A percentile compares a stretch with the other conserved stretches of the same genome.
Conservation (phyloP, 2,329 filamentous ascomycete species). For the Neurospora crassa region DNA sequence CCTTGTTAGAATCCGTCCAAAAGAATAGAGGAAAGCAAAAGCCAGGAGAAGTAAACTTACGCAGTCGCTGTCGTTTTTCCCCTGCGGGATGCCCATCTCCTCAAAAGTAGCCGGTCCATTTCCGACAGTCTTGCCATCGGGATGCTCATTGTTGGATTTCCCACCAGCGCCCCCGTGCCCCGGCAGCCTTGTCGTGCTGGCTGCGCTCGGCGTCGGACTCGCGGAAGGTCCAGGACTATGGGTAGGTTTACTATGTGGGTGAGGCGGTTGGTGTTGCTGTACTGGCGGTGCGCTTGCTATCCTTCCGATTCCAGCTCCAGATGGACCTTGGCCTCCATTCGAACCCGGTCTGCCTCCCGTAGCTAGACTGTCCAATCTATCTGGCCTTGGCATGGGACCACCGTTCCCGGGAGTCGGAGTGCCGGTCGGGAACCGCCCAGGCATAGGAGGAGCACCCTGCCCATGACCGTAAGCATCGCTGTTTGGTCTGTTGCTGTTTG, state of each 20-base stretch:
- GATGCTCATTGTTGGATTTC: constrained; percentile 26
- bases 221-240: constrained; percentile 7
- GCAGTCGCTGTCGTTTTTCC: constrained; percentile 81
- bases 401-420: constrained; percentile 16
- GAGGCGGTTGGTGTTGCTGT: neutral
- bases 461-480: constrained; percentile 18
- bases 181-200: constrained; percentile 12
- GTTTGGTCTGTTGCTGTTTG: constrained; percentile 23
- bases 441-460: neutral
- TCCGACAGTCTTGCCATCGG: constrained; percentile 34
- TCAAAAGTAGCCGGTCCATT: constrained; percentile 94
- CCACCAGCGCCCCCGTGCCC: constrained; percentile 2
- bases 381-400: constrained; percentile 16
- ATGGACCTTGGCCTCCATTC: constrained; percentile 6
- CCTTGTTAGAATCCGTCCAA: neutral
- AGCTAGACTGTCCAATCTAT: constrained; percentile 20
- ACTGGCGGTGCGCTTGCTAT: constrained; percentile 11
- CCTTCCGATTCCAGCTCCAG: constrained; percentile 2
- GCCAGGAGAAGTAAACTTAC: constrained; percentile 42
- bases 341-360: constrained; percentile 19
- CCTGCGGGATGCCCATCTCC: constrained; percentile 89
- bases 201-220: constrained; percentile 20
- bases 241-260: neutral
- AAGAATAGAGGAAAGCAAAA: neutral
- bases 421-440: constrained; percentile 11